These are phyloP conservation scores for Nicotiana sylvestris DNA, from an alignment of 257 asterid genomes.

Conservation along the genomic window DNA sequence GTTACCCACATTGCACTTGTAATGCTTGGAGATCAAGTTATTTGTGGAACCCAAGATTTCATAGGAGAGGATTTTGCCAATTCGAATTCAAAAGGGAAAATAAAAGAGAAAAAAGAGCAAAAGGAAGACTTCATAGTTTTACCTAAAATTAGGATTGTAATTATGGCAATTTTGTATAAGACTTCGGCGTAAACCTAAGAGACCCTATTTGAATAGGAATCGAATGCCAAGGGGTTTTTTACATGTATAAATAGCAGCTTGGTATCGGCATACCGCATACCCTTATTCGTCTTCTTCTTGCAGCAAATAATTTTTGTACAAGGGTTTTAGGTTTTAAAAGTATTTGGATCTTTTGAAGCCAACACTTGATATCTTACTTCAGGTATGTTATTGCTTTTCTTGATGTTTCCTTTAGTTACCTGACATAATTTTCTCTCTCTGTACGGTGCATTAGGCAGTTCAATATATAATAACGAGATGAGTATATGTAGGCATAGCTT, in stretches of 20 bases:
- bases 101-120: neutral
- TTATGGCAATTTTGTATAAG: neutral
- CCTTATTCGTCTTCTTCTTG: neutral
- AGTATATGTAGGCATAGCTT: too few species aligned
- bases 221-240: neutral
- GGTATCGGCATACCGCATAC: neutral
- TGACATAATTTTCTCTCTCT: neutral
- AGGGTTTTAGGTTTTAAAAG: neutral
- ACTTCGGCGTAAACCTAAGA: neutral
- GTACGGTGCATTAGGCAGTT: neutral
- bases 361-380: neutral
- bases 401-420: neutral
- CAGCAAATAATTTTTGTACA: neutral
- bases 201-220: conserved; percentile 1
- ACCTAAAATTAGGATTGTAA: neutral
- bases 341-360: neutral
- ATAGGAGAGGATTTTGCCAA: neutral
- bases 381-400: neutral
- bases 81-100: neutral
- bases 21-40: neutral
- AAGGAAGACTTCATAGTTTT: neutral
- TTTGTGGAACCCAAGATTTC: too few species aligned
- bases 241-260: neutral
- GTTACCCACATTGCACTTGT: too few species aligned
- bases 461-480: too few species aligned